phyloP scores from a whole-genome alignment of 208 protist genomes.

The Acanthamoeba healyi region DNA sequence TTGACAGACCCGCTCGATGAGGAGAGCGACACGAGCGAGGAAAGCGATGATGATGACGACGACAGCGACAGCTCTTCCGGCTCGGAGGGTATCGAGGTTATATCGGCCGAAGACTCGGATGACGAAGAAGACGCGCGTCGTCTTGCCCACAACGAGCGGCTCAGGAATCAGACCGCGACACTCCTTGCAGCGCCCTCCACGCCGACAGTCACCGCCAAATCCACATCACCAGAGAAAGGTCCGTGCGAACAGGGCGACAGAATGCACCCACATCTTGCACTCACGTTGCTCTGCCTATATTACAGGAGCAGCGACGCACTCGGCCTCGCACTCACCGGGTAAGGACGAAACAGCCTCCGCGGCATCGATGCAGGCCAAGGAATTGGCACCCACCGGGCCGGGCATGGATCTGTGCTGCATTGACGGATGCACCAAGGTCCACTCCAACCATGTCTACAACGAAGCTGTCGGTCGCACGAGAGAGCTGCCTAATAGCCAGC shows the following conservation, averaged over 20 bases:
- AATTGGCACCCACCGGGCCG: not conserved
- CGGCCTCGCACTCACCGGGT: not conserved
- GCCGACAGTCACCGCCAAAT: not conserved
- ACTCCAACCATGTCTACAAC: constrained; percentile 59
- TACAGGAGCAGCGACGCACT: not conserved
- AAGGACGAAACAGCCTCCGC: not conserved
- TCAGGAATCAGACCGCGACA: not conserved
- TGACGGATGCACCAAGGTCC: constrained; percentile 30
- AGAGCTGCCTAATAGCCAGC: constrained; percentile 26
- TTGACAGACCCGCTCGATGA: constrained; percentile 33
- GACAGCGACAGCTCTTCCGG: constrained; percentile 22
- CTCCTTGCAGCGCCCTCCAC: not conserved
- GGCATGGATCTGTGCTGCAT: constrained; percentile 52
- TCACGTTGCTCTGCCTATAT: not conserved
- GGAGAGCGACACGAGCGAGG: constrained; percentile 16
- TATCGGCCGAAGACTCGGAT: not conserved
- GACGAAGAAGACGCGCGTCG: not conserved
- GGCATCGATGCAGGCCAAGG: not conserved
- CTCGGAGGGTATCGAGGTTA: constrained; percentile 30
- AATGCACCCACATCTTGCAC: not conserved
- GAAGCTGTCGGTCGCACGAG: constrained; percentile 54
- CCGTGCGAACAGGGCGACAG: not conserved
- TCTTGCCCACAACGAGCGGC: not conserved
- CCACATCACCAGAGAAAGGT: not conserved
- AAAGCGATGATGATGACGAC: not conserved